A percentile compares a stretch with the other conserved stretches of the same genome.
phyloP scores from a whole-genome alignment of 352 stramenopile species.

The Globisporangium cylindrosporum region DNA sequence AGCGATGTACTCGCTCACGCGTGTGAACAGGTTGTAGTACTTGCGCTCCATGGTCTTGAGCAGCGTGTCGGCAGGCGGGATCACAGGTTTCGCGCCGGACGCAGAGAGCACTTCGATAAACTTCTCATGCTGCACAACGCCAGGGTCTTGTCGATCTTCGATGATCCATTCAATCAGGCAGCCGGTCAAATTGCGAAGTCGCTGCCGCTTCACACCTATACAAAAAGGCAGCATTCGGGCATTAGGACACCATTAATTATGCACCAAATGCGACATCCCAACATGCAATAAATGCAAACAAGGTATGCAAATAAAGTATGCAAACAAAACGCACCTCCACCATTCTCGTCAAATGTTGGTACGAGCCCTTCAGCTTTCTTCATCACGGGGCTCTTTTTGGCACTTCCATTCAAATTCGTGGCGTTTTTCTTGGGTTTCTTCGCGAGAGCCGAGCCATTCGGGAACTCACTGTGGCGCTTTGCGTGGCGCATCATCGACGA shows the following conservation, averaged over 20 bases:
- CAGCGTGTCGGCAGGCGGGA: constrained; percentile 51
- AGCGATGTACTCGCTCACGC: constrained; percentile 73
- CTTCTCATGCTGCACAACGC: constrained; percentile 62
- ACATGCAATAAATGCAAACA: background rate
- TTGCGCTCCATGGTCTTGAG: constrained; percentile 74
- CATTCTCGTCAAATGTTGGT: constrained; percentile 53
- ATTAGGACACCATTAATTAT: background rate
- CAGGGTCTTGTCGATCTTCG: constrained; percentile 65
- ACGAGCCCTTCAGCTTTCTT: constrained; percentile 46
- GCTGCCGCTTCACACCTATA: constrained; percentile 63
- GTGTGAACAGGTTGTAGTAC: constrained; percentile 66
- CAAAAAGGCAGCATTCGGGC: background rate
- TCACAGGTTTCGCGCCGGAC: constrained; percentile 41
- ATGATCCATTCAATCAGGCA: constrained; percentile 74
- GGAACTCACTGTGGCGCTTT: constrained; percentile 70
- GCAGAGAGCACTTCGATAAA: constrained; percentile 63
- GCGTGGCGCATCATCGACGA: constrained; percentile 84
- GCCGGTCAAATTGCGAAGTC: constrained; percentile 55
- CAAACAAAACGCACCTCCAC: constrained; percentile 40
- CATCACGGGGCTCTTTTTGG: constrained; percentile 39
- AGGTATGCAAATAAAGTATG: constrained; percentile 5
- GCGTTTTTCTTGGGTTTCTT: constrained; percentile 59
- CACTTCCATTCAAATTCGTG: constrained; percentile 20
- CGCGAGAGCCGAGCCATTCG: constrained; percentile 38
- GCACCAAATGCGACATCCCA: background rate